These are phyloP conservation scores for Amaranthus hypochondriacus DNA, from an alignment of 148 eudicot species.

Conservation along the genomic window DNA sequence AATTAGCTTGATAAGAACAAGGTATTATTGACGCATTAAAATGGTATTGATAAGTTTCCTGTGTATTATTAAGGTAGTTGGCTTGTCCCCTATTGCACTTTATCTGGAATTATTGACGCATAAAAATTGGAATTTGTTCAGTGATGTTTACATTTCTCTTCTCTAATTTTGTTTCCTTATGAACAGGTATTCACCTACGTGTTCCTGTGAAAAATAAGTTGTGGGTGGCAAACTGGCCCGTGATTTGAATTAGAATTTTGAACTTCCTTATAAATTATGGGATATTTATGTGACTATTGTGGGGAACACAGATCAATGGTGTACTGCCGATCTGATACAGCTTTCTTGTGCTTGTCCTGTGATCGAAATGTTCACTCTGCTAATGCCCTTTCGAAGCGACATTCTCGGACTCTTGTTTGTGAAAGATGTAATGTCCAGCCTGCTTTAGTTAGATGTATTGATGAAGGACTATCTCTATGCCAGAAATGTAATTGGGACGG, in stretches of 20 bases:
- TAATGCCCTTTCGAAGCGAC: slow-evolving; percentile 85
- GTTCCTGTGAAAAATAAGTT: neutral
- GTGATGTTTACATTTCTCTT: neutral
- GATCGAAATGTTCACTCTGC: slow-evolving; percentile 95
- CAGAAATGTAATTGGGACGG: slow-evolving; percentile 62
- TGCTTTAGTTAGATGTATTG: slow-evolving; percentile 65
- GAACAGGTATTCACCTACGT: neutral
- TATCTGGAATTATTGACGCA: neutral
- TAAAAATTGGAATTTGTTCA: neutral
- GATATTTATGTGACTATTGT: slow-evolving; percentile 77
- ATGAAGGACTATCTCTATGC: slow-evolving; percentile 76
- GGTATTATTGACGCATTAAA: too few relatives aligned
- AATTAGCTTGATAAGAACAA: too few relatives aligned
- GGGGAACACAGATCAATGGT: slow-evolving; percentile 75
- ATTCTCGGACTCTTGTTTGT: slow-evolving; percentile 81
- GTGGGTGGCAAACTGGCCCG: neutral
- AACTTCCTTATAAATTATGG: slow-evolving; percentile 37
- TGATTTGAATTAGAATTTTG: slow-evolving; percentile 2
- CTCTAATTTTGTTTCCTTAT: slow-evolving; percentile 12
- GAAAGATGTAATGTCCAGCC: slow-evolving; percentile 78
- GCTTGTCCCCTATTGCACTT: neutral
- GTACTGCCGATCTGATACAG: slow-evolving; percentile 91
- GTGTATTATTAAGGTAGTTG: neutral
- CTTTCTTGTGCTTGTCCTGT: slow-evolving; percentile 88
- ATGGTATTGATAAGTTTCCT: too few relatives aligned